Percentiles rank a stretch among this genome's conserved stretches.
Evolutionary conservation across 106 monocot genomes (phyloP).

Genomic region (Phalaenopsis aphrodite): DNA sequence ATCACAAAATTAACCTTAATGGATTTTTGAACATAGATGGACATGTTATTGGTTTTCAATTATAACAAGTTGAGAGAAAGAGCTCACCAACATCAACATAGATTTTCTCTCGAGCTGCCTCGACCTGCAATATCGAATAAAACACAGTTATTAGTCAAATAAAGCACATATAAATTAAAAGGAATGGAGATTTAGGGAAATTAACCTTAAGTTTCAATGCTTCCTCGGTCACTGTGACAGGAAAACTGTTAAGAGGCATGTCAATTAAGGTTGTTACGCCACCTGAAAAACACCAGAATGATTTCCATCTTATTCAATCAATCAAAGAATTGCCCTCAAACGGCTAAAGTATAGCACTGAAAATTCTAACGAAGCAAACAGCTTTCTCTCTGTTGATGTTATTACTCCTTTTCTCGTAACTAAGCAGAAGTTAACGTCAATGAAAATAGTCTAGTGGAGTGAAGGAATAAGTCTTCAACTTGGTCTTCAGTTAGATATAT

Average conservation of each 20-base stretch:
- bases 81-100: constrained; percentile 90
- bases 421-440: too few species aligned
- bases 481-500: too few species aligned
- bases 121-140: constrained; percentile 47
- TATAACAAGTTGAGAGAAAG: neutral
- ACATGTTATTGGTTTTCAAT: too few species aligned
- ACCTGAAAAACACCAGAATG: constrained; percentile 43
- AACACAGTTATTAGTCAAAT: neutral
- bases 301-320: neutral
- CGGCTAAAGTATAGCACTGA: neutral
- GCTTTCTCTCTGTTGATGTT: too few species aligned
- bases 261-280: constrained; percentile 93
- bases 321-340: neutral
- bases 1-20: neutral
- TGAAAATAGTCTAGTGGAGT: too few species aligned
- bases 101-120: constrained; percentile 71
- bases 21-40: neutral
- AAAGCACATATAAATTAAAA: neutral
- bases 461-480: too few species aligned
- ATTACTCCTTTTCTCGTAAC: too few species aligned
- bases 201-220: constrained; percentile 70
- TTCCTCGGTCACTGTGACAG: constrained; percentile 84
- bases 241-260: constrained; percentile 94
- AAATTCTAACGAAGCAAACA: neutral
- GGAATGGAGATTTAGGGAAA: neutral